Evolutionary conservation across 192 early-diverging fungal species (phyloP), one percentile per base, ranked within the genome.

Genomic region (Linnemannia zychae): DNA sequence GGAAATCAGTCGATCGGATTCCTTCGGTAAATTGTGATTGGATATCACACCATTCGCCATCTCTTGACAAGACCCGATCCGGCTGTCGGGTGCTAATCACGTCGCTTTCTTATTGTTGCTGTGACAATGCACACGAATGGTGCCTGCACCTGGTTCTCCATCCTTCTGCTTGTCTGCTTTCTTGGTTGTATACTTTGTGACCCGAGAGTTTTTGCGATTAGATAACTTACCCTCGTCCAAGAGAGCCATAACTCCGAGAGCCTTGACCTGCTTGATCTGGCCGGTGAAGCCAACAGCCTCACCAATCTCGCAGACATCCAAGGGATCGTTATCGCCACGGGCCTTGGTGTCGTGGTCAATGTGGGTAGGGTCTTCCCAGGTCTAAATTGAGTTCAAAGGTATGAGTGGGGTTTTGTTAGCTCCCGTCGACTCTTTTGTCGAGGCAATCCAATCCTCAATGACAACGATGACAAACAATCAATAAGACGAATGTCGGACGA

Each of bases 231-330:
- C 98, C 88, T 99, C 98, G 80, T 99, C 98, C 40, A 99, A 90
- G 67, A 99, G 93, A 77, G 98, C 98, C 97, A 99, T 98, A 81
- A 97, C 94, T 75, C 98, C 98, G 38, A 99, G 94, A 47, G 97
- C 93, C 93, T 99, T 99, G 88, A 99, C 98, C 91, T 99, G 98
- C 94, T 99, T 99, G 87, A 99, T 93, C 91, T 99, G 97, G 71
- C 98, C 98, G 71, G 90, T 84, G 88, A 93, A 92, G 50, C 94
- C 97, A 77, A 99, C 94, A 46, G 89, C 90, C 89, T 99, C 96
- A 82, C 98, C 98, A 80, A 99, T 99, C 91, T 99, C 98, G 91
- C 95, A 95, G 47, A 98, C 98, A 87, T 99, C 98, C 75, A 99
- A 86, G 13, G 98, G 98, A 86, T 99, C 98, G 86, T 98, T 98